Evolutionary conservation across 768 basidiomycete genomes (phyloP).

Genomic region (Naganishia kalamii): DNA sequence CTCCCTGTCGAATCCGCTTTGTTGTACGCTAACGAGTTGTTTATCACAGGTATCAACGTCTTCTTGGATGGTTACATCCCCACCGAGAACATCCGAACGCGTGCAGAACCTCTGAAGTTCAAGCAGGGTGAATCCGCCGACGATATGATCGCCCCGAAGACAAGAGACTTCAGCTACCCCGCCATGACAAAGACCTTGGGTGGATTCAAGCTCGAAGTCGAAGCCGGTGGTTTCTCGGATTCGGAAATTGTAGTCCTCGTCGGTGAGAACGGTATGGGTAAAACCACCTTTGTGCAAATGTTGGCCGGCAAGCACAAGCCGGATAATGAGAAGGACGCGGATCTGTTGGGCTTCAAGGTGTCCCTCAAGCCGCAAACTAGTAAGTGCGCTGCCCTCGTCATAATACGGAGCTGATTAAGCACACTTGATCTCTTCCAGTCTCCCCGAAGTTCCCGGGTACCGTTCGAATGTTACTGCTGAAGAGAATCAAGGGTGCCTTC

Average conservation of each 20-base stretch:
- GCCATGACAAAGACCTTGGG: constrained; percentile 96
- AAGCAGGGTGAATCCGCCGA: constrained; percentile 97
- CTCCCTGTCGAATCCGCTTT: constrained; percentile 25
- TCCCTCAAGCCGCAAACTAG: constrained; percentile 95
- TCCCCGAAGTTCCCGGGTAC: constrained; percentile 94
- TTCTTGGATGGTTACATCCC: constrained; percentile 99
- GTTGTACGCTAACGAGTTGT: not conserved
- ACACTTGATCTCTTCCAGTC: constrained; percentile 44
- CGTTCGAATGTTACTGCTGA: constrained; percentile 89
- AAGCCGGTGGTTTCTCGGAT: constrained; percentile 87
- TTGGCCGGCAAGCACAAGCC: constrained; percentile 82
- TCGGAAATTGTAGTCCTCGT: constrained; percentile 99
- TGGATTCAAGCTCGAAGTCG: constrained; percentile 86
- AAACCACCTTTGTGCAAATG: constrained; percentile 94
- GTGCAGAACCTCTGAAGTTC: constrained; percentile 89
- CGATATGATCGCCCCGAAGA: constrained; percentile 77
- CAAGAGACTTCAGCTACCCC: constrained; percentile 84
- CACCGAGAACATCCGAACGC: constrained; percentile 95
- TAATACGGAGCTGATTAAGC: not conserved
- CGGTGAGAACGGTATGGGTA: constrained; percentile 98
- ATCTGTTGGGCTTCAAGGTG: constrained; percentile 62
- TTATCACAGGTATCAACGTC: constrained; percentile 80
- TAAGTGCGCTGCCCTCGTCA: constrained; percentile 22
- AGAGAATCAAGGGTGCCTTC: constrained; percentile 88
- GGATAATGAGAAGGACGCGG: constrained; percentile 72